phyloP scores from a whole-genome alignment of 495 filamentous ascomycete genomes.

The Xylaria curta region DNA sequence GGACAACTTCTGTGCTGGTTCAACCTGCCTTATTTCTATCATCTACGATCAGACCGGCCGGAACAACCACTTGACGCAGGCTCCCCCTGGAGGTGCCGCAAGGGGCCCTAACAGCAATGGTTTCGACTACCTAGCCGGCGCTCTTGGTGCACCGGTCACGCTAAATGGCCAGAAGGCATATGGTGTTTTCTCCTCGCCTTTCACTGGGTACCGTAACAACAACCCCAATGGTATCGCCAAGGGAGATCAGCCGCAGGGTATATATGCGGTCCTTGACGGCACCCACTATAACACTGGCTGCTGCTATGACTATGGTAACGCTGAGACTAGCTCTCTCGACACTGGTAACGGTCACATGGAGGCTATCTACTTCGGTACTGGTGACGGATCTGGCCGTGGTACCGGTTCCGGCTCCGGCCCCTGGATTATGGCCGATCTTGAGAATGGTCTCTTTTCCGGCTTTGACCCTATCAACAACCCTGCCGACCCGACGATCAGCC shows the following conservation, averaged over 20 bases:
- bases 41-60: conserved; percentile 66
- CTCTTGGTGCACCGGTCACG: conserved; percentile 61
- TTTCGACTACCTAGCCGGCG: conserved; percentile 60
- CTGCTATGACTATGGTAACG: conserved; percentile 69
- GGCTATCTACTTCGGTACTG: conserved; percentile 61
- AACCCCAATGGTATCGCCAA: conserved; percentile 55
- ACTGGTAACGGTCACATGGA: conserved; percentile 67
- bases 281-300: conserved; percentile 63
- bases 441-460: conserved; percentile 64
- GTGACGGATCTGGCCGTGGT: conserved; percentile 52
- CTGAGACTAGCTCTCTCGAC: conserved; percentile 58
- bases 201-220: conserved; percentile 63
- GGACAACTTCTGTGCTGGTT: conserved; percentile 61
- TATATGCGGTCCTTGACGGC: conserved; percentile 65
- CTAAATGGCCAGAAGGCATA: conserved; percentile 64
- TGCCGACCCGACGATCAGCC: conserved; percentile 52
- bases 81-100: conserved; percentile 59
- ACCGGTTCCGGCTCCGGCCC: conserved; percentile 60
- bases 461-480: conserved; percentile 46
- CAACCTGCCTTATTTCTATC: conserved; percentile 64
- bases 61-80: conserved; percentile 64
- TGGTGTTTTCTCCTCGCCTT: conserved; percentile 62
- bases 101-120: conserved; percentile 57
- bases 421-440: conserved; percentile 67
- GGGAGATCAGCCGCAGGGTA: conserved; percentile 59